Conservation (phyloP, 2,329 filamentous ascomycete species). For the Aureobasidium leucospermi region DNA sequence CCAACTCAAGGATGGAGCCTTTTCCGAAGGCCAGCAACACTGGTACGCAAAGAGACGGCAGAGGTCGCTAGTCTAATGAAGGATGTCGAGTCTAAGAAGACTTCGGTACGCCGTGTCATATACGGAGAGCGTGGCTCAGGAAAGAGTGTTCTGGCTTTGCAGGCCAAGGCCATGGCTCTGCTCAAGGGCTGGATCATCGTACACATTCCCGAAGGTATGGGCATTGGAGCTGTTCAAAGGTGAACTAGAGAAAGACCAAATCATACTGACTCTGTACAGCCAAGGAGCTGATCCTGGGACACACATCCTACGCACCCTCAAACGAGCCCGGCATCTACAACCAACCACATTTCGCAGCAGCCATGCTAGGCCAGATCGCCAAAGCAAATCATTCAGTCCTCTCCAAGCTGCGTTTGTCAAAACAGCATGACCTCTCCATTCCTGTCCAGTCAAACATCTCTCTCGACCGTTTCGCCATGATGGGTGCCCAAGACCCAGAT, state of each 20-base stretch:
- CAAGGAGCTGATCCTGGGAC: slow-evolving; percentile 68
- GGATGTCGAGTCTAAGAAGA: slow-evolving; percentile 34
- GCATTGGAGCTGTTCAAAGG: background rate
- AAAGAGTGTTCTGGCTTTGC: slow-evolving; percentile 80
- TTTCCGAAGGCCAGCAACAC: slow-evolving; percentile 71
- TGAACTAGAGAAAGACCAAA: background rate
- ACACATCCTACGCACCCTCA: slow-evolving; percentile 72
- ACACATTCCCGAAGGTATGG: slow-evolving; percentile 74
- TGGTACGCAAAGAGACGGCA: slow-evolving; percentile 73
- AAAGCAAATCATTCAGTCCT: slow-evolving; percentile 66
- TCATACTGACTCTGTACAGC: slow-evolving; percentile 19
- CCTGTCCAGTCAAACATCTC: slow-evolving; percentile 51
- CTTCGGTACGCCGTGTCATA: slow-evolving; percentile 58
- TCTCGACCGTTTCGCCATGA: slow-evolving; percentile 60
- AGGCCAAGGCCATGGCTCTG: slow-evolving; percentile 75
- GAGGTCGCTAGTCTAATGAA: slow-evolving; percentile 50
- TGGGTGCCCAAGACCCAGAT: slow-evolving; percentile 67
- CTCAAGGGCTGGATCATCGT: slow-evolving; percentile 83
- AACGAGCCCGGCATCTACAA: slow-evolving; percentile 54
- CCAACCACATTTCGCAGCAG: slow-evolving; percentile 70
- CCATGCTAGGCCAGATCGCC: slow-evolving; percentile 64
- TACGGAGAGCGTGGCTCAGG: slow-evolving; percentile 68
- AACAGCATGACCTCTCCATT: slow-evolving; percentile 52
- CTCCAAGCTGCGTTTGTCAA: slow-evolving; percentile 41
- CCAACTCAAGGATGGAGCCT: slow-evolving; percentile 78